These are phyloP conservation scores for Debaryomyces subglobosus DNA, from an alignment of 1,139 yeast species.

Conservation along the genomic window DNA sequence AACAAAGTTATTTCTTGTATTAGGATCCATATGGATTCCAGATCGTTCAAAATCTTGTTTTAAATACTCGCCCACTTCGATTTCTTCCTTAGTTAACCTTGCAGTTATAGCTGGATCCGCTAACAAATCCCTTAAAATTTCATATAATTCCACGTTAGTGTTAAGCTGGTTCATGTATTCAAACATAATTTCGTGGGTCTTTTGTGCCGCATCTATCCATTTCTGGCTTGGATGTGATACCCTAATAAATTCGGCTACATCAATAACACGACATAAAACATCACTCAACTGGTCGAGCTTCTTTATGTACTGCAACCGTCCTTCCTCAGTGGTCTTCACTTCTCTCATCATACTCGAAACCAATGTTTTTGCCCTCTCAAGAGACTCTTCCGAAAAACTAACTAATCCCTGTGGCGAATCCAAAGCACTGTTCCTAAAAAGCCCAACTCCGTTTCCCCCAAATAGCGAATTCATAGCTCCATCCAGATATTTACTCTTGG, in stretches of 20 bases:
- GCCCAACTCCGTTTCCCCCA: conserved; percentile 49
- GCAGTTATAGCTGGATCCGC: conserved; percentile 38
- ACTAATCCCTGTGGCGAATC: conserved; percentile 71
- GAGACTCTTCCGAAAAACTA: conserved; percentile 66
- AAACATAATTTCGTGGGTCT: conserved; percentile 85
- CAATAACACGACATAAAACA: conserved; percentile 87
- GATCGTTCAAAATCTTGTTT: conserved; percentile 87
- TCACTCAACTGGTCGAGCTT: conserved; percentile 86
- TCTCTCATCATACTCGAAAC: conserved; percentile 59
- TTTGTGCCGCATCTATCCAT: conserved; percentile 82
- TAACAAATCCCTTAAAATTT: conserved; percentile 59
- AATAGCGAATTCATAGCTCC: conserved; percentile 17
- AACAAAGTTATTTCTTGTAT: conserved; percentile 71
- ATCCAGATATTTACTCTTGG: conserved; percentile 18
- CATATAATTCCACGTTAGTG: conserved; percentile 76
- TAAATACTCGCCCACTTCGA: conserved; percentile 78
- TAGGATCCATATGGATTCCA: conserved; percentile 81
- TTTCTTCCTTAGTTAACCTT: conserved; percentile 67
- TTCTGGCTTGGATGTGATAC: conserved; percentile 79
- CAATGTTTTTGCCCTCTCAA: conserved; percentile 62
- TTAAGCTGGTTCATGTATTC: conserved; percentile 93
- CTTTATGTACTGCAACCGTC: conserved; percentile 56
- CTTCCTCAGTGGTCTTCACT: conserved; percentile 40
- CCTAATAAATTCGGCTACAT: conserved; percentile 89
- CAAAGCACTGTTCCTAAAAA: conserved; percentile 73